Evolutionary conservation across 495 filamentous ascomycete genomes (phyloP).

Genomic region (Aspergillus biplanus): DNA sequence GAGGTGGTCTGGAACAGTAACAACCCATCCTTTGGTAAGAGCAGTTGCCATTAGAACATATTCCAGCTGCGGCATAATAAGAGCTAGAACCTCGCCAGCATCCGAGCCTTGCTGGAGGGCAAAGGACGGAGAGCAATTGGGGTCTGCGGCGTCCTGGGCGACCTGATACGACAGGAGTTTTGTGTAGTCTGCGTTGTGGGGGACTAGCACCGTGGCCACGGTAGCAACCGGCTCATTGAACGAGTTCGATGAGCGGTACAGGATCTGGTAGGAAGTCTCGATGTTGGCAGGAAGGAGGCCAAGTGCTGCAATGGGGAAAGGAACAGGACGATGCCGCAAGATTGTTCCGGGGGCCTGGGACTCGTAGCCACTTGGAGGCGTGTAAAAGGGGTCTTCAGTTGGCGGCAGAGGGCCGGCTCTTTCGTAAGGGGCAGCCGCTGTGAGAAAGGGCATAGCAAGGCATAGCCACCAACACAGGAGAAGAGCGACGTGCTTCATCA

Average conservation of each 20-base stretch:
- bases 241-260: conserved; percentile 54
- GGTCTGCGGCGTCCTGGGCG: conserved; percentile 46
- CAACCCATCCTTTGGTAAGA: conserved; percentile 48
- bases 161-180: conserved; percentile 50
- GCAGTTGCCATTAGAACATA: conserved; percentile 35
- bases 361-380: conserved; percentile 43
- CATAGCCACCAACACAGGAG: conserved; percentile 14
- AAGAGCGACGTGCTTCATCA: neutral
- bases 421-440: conserved; percentile 9
- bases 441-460: conserved; percentile 11
- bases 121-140: conserved; percentile 30
- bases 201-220: conserved; percentile 55
- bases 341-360: conserved; percentile 42
- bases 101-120: conserved; percentile 23
- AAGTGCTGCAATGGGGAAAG: conserved; percentile 34
- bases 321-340: conserved; percentile 43
- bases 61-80: conserved; percentile 28
- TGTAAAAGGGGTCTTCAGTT: conserved; percentile 50
- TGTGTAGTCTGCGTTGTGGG: conserved; percentile 33
- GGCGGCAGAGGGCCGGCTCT: conserved; percentile 15
- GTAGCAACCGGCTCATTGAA: conserved; percentile 47
- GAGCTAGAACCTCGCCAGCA: conserved; percentile 24
- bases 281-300: conserved; percentile 36
- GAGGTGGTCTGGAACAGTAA: conserved; percentile 54
- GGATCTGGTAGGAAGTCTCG: conserved; percentile 48